A percentile compares a stretch with the other conserved stretches of the same genome.
Evolutionary conservation across 345 rosid species (phyloP).

Genomic region (Ceriops zippeliana): DNA sequence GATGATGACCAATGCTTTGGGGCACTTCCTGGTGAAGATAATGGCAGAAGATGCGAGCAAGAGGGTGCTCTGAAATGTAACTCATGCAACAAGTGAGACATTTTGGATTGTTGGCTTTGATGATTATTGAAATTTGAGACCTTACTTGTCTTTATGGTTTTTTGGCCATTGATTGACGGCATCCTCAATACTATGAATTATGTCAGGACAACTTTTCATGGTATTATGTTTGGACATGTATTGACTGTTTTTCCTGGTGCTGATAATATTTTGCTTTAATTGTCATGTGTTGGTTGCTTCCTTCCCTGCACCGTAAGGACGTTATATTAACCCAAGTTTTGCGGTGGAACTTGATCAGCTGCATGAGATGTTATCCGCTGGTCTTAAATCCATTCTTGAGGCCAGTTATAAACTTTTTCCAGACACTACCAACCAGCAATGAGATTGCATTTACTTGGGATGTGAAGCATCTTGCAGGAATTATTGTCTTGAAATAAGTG

Average conservation of each 20-base stretch:
- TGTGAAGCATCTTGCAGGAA: too few relatives aligned
- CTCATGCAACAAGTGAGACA: background rate
- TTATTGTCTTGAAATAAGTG: too few relatives aligned
- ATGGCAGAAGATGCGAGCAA: background rate
- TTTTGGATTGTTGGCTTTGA: background rate
- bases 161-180: background rate
- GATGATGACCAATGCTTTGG: slow-evolving; percentile 21
- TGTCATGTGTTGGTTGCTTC: too few relatives aligned
- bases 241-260: background rate
- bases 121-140: background rate
- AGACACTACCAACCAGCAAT: too few relatives aligned
- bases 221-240: background rate
- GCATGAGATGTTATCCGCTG: too few relatives aligned
- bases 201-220: background rate
- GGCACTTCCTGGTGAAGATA: background rate
- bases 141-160: background rate
- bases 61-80: slow-evolving; percentile 12
- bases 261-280: background rate
- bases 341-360: too few relatives aligned
- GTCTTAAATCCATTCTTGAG: too few relatives aligned
- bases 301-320: too few relatives aligned
- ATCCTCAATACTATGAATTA: background rate
- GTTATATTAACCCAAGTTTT: too few relatives aligned
- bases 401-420: too few relatives aligned
- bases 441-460: too few relatives aligned